These are phyloP conservation scores for Rhodotorula glutinis DNA, from an alignment of 1,284 basidiomycete genomes.

Conservation along the genomic window DNA sequence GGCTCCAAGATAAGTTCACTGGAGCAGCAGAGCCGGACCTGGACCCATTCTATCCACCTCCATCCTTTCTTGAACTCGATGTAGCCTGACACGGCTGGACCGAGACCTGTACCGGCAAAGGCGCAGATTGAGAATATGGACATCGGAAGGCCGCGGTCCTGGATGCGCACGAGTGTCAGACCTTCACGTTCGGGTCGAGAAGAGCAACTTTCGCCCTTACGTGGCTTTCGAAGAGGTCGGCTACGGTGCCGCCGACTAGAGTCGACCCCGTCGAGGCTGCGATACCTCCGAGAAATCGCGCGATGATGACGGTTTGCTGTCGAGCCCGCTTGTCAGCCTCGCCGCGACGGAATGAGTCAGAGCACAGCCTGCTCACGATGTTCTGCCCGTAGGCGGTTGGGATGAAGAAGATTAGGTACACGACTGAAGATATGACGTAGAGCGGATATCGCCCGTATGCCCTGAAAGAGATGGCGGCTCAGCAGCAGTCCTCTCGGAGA, in stretches of 20 bases:
- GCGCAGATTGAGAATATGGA: conserved; percentile 62
- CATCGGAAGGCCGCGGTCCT: conserved; percentile 60
- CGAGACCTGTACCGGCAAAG: conserved; percentile 60
- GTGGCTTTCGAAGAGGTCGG: conserved; percentile 36
- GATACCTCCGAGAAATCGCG: conserved; percentile 65
- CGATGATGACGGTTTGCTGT: conserved; percentile 58
- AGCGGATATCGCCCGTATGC: conserved; percentile 45
- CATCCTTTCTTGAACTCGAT: conserved; percentile 33
- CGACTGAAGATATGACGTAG: conserved; percentile 55
- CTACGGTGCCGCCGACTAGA: conserved; percentile 49
- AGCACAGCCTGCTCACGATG: conserved; percentile 47
- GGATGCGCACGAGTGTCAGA: too few species aligned
- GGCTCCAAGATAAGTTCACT: too few species aligned
- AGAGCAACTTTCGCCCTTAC: too few species aligned
- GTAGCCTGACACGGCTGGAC: conserved; percentile 29
- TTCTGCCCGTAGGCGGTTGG: conserved; percentile 64
- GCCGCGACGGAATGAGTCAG: too few species aligned
- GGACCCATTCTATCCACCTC: conserved; percentile 54
- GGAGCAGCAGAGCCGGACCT: conserved; percentile 4
- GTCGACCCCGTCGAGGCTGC: conserved; percentile 58
- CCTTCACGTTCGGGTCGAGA: too few species aligned
- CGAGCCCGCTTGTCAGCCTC: neutral
- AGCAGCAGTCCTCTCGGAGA: neutral
- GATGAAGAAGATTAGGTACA: conserved; percentile 61
- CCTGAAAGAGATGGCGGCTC: neutral